Conservation (phyloP, 768 basidiomycete species). For the Tubosaeta brunneosetosa region DNA sequence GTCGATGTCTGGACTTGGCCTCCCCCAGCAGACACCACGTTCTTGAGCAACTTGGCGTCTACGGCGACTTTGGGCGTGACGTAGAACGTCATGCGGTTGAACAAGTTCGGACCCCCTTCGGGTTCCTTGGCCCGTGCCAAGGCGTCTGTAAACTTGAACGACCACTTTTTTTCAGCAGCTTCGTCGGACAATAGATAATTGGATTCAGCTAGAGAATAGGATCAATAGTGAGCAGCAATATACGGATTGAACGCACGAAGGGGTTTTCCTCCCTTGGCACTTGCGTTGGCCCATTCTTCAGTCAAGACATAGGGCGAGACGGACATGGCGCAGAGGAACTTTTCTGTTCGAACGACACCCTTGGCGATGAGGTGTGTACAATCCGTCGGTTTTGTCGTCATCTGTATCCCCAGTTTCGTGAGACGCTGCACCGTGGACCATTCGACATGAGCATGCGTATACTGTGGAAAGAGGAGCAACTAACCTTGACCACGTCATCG, state of each 20-base stretch:
- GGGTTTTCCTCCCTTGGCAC: slow-evolving; percentile 49
- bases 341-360: slow-evolving; percentile 75
- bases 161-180: slow-evolving; percentile 59
- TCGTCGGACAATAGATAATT: slow-evolving; percentile 58
- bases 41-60: slow-evolving; percentile 58
- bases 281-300: slow-evolving; percentile 64
- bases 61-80: slow-evolving; percentile 62
- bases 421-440: slow-evolving; percentile 42
- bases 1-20: slow-evolving; percentile 56
- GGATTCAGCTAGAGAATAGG: slow-evolving; percentile 48
- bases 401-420: slow-evolving; percentile 59
- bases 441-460: not conserved
- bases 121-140: slow-evolving; percentile 51
- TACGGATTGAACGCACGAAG: slow-evolving; percentile 48
- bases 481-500: slow-evolving; percentile 61
- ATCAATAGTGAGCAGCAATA: not conserved
- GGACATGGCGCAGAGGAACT: slow-evolving; percentile 77
- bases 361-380: slow-evolving; percentile 78
- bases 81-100: slow-evolving; percentile 68
- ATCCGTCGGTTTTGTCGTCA: slow-evolving; percentile 54
- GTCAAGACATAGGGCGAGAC: slow-evolving; percentile 57
- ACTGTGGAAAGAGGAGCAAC: slow-evolving; percentile 5
- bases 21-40: slow-evolving; percentile 51
- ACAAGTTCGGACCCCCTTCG: slow-evolving; percentile 45
- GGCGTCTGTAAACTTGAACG: slow-evolving; percentile 58